Evolutionary conservation across 1,284 basidiomycete genomes (phyloP).

Genomic region (Trametes polyzona): DNA sequence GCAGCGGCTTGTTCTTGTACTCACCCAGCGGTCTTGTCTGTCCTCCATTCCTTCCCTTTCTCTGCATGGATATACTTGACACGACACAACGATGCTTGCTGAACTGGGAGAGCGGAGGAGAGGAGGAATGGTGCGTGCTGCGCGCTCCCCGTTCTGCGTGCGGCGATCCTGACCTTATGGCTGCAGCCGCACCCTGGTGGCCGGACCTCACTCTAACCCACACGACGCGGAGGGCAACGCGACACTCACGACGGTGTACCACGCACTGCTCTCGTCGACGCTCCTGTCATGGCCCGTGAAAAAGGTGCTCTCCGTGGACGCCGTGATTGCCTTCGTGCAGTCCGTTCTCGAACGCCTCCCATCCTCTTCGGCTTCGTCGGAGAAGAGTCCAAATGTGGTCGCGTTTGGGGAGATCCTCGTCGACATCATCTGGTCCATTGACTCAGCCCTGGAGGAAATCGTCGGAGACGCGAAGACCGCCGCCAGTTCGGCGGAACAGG

Average conservation of each 20-base stretch:
- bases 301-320: conserved; percentile 47
- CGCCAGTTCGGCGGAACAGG: conserved; percentile 33
- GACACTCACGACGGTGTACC: conserved; percentile 63
- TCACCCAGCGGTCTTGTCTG: conserved; percentile 10
- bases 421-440: conserved; percentile 79
- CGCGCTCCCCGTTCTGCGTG: conserved; percentile 8
- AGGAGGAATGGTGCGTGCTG: conserved; percentile 58
- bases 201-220: conserved; percentile 58
- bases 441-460: conserved; percentile 74
- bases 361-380: conserved; percentile 55
- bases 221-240: conserved; percentile 55
- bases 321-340: conserved; percentile 64
- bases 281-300: conserved; percentile 58
- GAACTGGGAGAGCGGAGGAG: conserved; percentile 61
- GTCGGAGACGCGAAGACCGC: conserved; percentile 56
- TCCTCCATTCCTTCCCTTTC: conserved; percentile 1
- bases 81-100: conserved; percentile 32
- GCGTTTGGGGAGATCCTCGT: conserved; percentile 71
- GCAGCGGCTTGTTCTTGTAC: conserved; percentile 4
- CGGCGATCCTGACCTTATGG: conserved; percentile 19
- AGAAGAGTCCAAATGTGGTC: conserved; percentile 42
- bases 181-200: conserved; percentile 59
- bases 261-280: conserved; percentile 63
- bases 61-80: conserved; percentile 36
- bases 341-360: conserved; percentile 64